Conservation (phyloP, 2,329 filamentous ascomycete species). For the Fusarium liriodendri region DNA sequence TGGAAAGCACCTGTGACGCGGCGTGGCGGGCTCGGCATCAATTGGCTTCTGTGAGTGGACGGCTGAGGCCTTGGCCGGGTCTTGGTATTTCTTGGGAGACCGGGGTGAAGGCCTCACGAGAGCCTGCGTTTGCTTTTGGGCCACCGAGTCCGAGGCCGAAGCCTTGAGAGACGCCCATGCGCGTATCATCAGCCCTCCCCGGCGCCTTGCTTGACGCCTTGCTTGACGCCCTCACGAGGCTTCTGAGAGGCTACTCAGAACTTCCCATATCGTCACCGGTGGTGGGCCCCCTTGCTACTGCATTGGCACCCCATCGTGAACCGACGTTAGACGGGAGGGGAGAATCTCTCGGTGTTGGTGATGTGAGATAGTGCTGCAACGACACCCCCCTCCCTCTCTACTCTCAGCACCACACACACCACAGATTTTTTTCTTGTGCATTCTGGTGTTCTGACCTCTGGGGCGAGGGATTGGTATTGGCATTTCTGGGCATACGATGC, state of each 20-base stretch:
- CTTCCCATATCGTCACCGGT: constrained; percentile 26
- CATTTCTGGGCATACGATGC: constrained; percentile 38
- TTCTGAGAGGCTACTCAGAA: constrained; percentile 23
- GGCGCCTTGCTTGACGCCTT: constrained; percentile 27
- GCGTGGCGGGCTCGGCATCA: constrained; percentile 42
- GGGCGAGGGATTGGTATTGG: constrained; percentile 31
- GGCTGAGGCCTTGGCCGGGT: constrained; percentile 15
- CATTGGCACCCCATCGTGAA: constrained; percentile 30
- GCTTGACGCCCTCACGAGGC: constrained; percentile 15
- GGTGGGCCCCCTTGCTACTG: constrained; percentile 26
- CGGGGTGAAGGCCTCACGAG: constrained; percentile 19
- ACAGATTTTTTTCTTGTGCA: constrained; percentile 23
- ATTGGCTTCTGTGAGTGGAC: constrained; percentile 33
- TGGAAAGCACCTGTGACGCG: constrained; percentile 39
- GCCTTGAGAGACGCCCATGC: constrained; percentile 27
- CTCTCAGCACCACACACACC: constrained; percentile 18
- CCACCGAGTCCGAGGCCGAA: constrained; percentile 34
- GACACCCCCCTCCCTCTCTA: constrained; percentile 16
- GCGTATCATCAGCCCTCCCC: constrained; percentile 25
- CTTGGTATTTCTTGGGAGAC: constrained; percentile 40
- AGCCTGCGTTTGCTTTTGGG: constrained; percentile 27
- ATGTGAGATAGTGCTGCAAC: constrained; percentile 2
- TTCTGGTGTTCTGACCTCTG: constrained; percentile 8
- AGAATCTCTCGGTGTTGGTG: constrained; percentile 5
- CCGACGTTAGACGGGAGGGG: constrained; percentile 36